A percentile compares a stretch with the other conserved stretches of the same genome.
These are phyloP conservation scores for Scheffersomyces lignosus DNA, from an alignment of 805 yeast genomes.

Conservation along the genomic window DNA sequence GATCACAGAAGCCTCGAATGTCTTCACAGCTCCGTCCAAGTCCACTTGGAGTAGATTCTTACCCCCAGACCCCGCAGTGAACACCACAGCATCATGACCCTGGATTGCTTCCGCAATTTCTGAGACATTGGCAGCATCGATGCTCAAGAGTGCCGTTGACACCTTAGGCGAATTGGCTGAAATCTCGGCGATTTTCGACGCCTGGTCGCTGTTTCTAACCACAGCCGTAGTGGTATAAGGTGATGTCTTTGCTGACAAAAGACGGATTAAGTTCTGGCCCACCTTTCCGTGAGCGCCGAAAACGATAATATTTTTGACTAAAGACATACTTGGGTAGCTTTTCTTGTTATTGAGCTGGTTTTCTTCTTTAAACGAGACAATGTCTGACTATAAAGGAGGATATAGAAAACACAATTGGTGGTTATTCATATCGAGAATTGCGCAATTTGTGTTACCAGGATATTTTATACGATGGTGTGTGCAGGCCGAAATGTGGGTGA, in stretches of 20 bases:
- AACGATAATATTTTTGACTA: constrained; percentile 22
- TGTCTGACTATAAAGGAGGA: too few species aligned
- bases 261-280: constrained; percentile 47
- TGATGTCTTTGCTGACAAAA: constrained; percentile 24
- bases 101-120: constrained; percentile 37
- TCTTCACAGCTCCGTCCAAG: constrained; percentile 59
- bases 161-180: constrained; percentile 29
- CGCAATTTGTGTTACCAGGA: too few species aligned
- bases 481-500: too few species aligned
- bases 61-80: constrained; percentile 66
- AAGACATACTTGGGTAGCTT: too few species aligned
- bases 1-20: constrained; percentile 52
- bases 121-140: constrained; percentile 34
- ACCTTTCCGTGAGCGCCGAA: constrained; percentile 66
- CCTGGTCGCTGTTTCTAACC: constrained; percentile 50
- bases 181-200: constrained; percentile 33
- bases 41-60: constrained; percentile 55
- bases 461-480: too few species aligned
- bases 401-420: too few species aligned
- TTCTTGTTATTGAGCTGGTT: too few species aligned
- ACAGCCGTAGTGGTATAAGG: constrained; percentile 33
- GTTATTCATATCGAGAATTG: too few species aligned
- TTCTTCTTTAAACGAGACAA: too few species aligned
- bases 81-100: constrained; percentile 57
- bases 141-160: constrained; percentile 36